phyloP scores from a whole-genome alignment of 352 stramenopile genomes.

The Phytophthora foliorum region DNA sequence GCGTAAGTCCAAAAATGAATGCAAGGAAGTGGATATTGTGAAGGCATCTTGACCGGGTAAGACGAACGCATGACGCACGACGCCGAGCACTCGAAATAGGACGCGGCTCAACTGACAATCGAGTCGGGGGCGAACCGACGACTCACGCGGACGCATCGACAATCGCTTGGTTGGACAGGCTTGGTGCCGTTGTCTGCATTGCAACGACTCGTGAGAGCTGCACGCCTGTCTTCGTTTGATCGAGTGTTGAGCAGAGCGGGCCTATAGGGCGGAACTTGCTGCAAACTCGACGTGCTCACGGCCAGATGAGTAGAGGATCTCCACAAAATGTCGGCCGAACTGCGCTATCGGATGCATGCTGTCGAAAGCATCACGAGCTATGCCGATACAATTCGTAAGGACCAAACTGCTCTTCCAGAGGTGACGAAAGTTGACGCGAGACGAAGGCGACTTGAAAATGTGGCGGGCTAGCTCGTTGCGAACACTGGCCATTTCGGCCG shows the following conservation, averaged over 20 bases:
- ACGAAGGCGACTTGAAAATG: constrained; percentile 55
- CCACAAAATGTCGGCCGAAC: no score
- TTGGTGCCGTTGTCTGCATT: constrained; percentile 3
- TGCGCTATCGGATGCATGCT: no score
- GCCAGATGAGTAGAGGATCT: no score
- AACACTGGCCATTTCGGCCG: constrained; percentile 63
- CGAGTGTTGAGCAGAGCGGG: constrained; percentile 3
- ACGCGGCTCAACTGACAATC: constrained; percentile 20
- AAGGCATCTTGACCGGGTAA: constrained; percentile 4
- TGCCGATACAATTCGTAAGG: no score
- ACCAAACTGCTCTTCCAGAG: constrained; percentile 14
- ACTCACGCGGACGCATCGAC: neutral
- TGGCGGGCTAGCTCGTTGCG: constrained; percentile 43
- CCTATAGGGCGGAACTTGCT: neutral
- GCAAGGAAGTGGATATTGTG: constrained; percentile 17
- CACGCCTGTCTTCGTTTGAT: constrained; percentile 6
- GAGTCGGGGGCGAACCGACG: neutral
- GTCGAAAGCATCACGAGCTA: no score
- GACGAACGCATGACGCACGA: constrained; percentile 10
- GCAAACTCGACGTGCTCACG: no score
- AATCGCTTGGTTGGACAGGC: constrained; percentile 6
- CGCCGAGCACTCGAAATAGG: constrained; percentile 16
- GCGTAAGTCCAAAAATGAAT: constrained; percentile 27
- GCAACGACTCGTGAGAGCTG: neutral
- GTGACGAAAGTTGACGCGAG: constrained; percentile 27